A percentile compares a stretch with the other conserved stretches of the same genome.
phyloP scores from a whole-genome alignment of 2,329 filamentous ascomycete species.

The Penicillium paneum region DNA sequence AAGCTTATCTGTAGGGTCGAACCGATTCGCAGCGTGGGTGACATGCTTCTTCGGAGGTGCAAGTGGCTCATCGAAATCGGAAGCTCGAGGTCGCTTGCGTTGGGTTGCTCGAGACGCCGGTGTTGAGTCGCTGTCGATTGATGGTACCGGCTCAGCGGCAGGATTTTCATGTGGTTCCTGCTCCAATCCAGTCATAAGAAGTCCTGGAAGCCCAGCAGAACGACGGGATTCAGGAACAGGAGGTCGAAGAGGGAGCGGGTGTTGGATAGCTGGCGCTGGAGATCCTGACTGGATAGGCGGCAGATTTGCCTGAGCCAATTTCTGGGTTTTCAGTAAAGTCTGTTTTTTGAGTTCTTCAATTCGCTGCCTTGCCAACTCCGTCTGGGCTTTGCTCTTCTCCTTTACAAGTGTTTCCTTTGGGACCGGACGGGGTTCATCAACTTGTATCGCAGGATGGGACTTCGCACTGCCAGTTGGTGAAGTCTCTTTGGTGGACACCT shows the following conservation, averaged over 20 bases:
- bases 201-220: constrained; percentile 49
- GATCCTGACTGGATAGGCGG: background rate
- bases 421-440: constrained; percentile 1
- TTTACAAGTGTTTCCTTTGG: constrained; percentile 32
- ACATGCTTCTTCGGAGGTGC: constrained; percentile 58
- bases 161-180: constrained; percentile 5
- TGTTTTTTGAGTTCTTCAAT: constrained; percentile 69
- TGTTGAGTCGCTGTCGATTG: constrained; percentile 18
- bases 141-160: constrained; percentile 9
- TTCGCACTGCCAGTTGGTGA: constrained; percentile 6
- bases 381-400: constrained; percentile 61
- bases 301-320: constrained; percentile 10
- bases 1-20: constrained; percentile 56
- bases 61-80: constrained; percentile 64
- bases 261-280: constrained; percentile 24
- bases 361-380: constrained; percentile 72
- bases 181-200: constrained; percentile 47
- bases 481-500: constrained; percentile 31
- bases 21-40: constrained; percentile 48
- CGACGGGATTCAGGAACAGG: constrained; percentile 29
- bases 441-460: constrained; percentile 8
- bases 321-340: constrained; percentile 41
- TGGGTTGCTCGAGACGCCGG: constrained; percentile 25
- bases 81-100: constrained; percentile 63
- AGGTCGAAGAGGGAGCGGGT: constrained; percentile 40